These are phyloP conservation scores for Populus trichocarpa DNA, from an alignment of 441 rosid genomes.

Conservation along the genomic window DNA sequence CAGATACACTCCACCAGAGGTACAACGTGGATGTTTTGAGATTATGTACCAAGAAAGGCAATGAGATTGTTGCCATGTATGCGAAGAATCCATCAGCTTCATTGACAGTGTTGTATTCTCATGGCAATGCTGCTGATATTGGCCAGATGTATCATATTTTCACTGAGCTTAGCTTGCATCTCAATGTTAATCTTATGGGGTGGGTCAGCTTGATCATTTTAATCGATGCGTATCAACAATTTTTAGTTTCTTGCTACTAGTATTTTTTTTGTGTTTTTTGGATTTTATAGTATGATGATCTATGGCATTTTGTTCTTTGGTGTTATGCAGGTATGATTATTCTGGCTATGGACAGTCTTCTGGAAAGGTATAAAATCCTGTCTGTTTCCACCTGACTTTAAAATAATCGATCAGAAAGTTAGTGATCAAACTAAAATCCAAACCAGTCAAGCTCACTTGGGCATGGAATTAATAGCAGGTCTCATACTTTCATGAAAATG, in stretches of 20 bases:
- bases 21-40: slow-evolving; percentile 65
- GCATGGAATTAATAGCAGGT: neutral
- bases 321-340: slow-evolving; percentile 76
- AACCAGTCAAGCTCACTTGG: neutral
- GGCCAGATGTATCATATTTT: slow-evolving; percentile 82
- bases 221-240: neutral
- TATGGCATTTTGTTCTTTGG: neutral
- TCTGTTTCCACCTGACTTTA: neutral
- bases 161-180: slow-evolving; percentile 71
- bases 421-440: neutral
- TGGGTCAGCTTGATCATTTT: slow-evolving; percentile 46
- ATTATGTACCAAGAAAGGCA: slow-evolving; percentile 72
- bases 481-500: neutral
- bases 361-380: slow-evolving; percentile 65
- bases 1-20: slow-evolving; percentile 34
- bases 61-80: slow-evolving; percentile 70
- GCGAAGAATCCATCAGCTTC: slow-evolving; percentile 71
- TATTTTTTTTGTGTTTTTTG: neutral
- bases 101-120: slow-evolving; percentile 79
- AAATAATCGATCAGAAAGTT: neutral
- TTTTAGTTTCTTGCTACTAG: neutral
- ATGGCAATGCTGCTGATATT: slow-evolving; percentile 97
- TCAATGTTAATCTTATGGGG: slow-evolving; percentile 92
- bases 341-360: slow-evolving; percentile 94
- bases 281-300: neutral